phyloP scores from a whole-genome alignment of 2,329 filamentous ascomycete species.

The Ceratocystis smalleyi region DNA sequence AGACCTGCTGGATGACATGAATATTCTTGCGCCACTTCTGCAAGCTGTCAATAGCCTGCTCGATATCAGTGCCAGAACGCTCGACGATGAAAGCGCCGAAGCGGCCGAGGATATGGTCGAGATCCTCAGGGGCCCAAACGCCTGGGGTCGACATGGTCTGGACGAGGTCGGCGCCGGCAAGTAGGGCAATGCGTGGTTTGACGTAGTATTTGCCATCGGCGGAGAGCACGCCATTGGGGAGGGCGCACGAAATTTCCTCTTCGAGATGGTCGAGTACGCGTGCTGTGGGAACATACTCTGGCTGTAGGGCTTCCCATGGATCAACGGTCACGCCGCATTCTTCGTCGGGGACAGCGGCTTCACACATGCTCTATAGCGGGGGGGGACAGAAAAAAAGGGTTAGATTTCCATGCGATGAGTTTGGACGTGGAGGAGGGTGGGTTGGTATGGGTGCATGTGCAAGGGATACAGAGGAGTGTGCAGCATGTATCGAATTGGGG shows the following conservation, averaged over 20 bases:
- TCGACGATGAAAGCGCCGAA: slow-evolving; percentile 81
- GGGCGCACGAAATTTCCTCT: slow-evolving; percentile 63
- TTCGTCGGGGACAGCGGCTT: slow-evolving; percentile 59
- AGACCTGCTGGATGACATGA: slow-evolving; percentile 64
- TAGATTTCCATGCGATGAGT: background rate
- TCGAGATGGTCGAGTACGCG: slow-evolving; percentile 84
- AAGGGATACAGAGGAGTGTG: background rate
- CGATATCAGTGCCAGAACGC: slow-evolving; percentile 72
- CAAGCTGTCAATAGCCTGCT: slow-evolving; percentile 69
- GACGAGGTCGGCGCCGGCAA: slow-evolving; percentile 64
- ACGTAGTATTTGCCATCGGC: slow-evolving; percentile 47
- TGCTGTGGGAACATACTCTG: slow-evolving; percentile 75
- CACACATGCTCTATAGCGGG: slow-evolving; percentile 50
- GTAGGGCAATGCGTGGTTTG: slow-evolving; percentile 56
- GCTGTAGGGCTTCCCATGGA: slow-evolving; percentile 69
- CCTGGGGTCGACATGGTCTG: slow-evolving; percentile 57
- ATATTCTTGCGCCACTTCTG: slow-evolving; percentile 75
- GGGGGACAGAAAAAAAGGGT: background rate
- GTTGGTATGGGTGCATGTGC: background rate
- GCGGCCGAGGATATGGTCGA: slow-evolving; percentile 72
- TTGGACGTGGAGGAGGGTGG: background rate
- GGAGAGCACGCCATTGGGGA: slow-evolving; percentile 59
- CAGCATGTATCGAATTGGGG: background rate
- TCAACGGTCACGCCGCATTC: slow-evolving; percentile 70
- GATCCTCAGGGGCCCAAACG: slow-evolving; percentile 70